Evolutionary conservation across 2,329 filamentous ascomycete species (phyloP), one percentile per base, ranked within the genome.

Genomic region (Verticillium albo-atrum): DNA sequence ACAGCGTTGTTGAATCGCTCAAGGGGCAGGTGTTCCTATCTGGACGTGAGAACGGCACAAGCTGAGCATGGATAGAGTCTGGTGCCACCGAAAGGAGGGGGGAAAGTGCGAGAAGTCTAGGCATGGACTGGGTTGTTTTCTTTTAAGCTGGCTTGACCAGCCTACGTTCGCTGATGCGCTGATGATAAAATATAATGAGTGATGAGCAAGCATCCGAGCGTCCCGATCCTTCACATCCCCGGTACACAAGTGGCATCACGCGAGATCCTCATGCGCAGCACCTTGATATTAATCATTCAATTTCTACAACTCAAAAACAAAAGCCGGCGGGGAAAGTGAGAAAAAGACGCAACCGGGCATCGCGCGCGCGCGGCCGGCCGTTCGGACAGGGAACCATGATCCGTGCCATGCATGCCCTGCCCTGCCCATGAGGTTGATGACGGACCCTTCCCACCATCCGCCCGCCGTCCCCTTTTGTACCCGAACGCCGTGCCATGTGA

Each of bases 11-110:
- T 15, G 83, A 86, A 67, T 73, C 74, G 37, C 68, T 86, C 53
- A 85, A 84, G 70, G 82, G 83, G 0, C 78, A 74, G 64, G 77
- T 83, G 1, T 85, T 82, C 78, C 72, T 85, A 58, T 78, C 76
- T 20, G 78, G 77, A 3, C 70, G 75, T 42, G 75, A 73, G 34
- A 70, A 63, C 10, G n/a, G n/a, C 9, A 15, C 17, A 32, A n/a
- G n/a, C n/a, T n/a, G n/a, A n/a, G n/a, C n/a, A n/a, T n/a, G n/a
- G n/a, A n/a, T n/a, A n/a, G n/a, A n/a, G n/a, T n/a, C n/a, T n/a
- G n/a, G n/a, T n/a, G n/a, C n/a, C n/a, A n/a, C n/a, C n/a, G n/a
- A n/a, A n/a, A n/a, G n/a, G n/a, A n/a, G n/a, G n/a, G n/a, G n/a
- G n/a, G n/a, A n/a, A n/a, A n/a, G n/a, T n/a, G n/a, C n/a, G n/a